A percentile compares a stretch with the other conserved stretches of the same genome.
These are phyloP conservation scores for Dictyostelium intermedium DNA, from an alignment of 78 protist species.

Conservation along the genomic window DNA sequence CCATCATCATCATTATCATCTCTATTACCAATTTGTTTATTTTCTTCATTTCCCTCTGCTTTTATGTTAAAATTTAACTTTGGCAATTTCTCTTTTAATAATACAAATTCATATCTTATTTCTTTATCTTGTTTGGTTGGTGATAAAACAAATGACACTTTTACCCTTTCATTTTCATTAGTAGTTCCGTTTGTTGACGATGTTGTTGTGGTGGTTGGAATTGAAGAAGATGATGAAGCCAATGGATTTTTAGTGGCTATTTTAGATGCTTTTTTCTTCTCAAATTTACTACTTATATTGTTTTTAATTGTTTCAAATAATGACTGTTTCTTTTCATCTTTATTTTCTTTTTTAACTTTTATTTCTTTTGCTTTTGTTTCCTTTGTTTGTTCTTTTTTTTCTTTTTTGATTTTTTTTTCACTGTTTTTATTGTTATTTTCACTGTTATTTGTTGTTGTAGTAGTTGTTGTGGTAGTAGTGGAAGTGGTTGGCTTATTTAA, in stretches of 20 bases:
- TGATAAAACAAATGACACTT: constrained; percentile 7
- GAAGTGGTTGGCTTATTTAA: neutral
- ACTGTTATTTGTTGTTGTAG: neutral
- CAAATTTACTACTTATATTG: neutral
- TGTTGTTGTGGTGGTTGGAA: neutral
- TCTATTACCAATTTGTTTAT: neutral
- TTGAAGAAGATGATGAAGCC: neutral
- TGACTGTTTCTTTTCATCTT: constrained; percentile 5
- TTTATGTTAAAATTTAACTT: neutral
- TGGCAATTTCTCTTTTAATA: neutral
- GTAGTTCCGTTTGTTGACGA: neutral
- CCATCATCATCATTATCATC: neutral
- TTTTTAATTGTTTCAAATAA: neutral
- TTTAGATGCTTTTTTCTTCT: neutral
- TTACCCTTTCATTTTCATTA: neutral
- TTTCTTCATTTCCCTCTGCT: neutral
- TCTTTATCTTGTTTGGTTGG: constrained; percentile 16
- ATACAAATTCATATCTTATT: constrained; percentile 2
- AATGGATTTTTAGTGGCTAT: neutral
- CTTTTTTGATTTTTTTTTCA: neutral
- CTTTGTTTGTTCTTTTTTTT: neutral
- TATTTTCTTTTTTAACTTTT: neutral
- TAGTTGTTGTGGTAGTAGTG: neutral
- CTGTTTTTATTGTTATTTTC: neutral
- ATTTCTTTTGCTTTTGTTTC: neutral